These are phyloP conservation scores for Talaromyces sp. DNA, from an alignment of 2,329 filamentous ascomycete species.

Conservation along the genomic window DNA sequence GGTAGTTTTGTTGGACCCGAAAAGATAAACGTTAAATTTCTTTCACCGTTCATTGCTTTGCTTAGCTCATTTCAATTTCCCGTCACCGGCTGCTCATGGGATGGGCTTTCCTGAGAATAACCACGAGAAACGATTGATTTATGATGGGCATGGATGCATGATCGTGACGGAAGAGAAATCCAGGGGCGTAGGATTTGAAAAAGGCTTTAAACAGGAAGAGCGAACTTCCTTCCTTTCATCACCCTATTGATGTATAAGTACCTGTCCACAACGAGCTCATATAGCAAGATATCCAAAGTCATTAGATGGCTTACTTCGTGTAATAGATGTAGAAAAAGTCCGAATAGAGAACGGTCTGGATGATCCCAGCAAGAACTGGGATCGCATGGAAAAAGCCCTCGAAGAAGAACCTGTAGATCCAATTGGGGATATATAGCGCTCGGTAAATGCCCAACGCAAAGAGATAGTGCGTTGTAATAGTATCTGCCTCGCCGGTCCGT, in stretches of 20 bases:
- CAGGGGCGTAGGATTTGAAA: neutral
- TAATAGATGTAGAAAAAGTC: conserved; percentile 99
- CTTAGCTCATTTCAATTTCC: neutral
- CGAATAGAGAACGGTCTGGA: conserved; percentile 94
- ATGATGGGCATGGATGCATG: neutral
- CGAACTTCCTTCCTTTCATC: conserved; percentile 83
- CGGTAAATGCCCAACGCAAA: conserved; percentile 90
- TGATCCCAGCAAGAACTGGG: conserved; percentile 78
- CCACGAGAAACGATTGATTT: neutral
- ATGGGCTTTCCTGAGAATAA: neutral
- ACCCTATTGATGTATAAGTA: conserved; percentile 46
- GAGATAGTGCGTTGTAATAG: conserved; percentile 98
- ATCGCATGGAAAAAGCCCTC: conserved; percentile 83
- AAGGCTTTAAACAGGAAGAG: conserved; percentile 66
- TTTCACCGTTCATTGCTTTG: neutral
- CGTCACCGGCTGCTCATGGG: neutral
- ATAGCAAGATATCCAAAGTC: neutral
- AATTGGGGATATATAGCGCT: conserved; percentile 96
- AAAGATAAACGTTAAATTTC: neutral
- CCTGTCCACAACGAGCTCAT: neutral
- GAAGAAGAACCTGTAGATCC: conserved; percentile 84
- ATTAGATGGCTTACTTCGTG: conserved; percentile 65
- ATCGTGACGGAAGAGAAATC: neutral
- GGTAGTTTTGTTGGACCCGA: neutral
- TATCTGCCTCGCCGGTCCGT: conserved; percentile 94